Conservation (phyloP, 139 green algal genomes). For the Diplosphaera chodatii region DNA sequence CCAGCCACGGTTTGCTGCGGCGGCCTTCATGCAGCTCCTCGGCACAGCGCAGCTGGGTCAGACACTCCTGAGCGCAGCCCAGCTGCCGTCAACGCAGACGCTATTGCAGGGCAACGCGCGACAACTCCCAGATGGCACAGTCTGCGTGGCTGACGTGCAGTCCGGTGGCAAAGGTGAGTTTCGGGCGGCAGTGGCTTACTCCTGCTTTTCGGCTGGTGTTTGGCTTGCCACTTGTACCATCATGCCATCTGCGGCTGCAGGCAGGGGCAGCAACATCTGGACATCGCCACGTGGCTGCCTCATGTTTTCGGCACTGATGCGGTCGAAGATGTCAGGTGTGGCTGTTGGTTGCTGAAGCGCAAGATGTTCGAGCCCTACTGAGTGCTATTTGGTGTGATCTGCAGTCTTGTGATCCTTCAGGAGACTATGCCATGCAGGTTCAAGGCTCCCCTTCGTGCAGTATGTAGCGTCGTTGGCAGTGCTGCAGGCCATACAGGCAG, state of each 20-base stretch:
- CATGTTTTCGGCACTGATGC: constrained; percentile 76
- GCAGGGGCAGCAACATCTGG: constrained; percentile 83
- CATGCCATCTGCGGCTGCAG: constrained; percentile 19
- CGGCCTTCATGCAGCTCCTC: constrained; percentile 18
- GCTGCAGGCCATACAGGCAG: constrained; percentile 60
- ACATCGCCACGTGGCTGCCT: constrained; percentile 82
- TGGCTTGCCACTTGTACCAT: too few species aligned
- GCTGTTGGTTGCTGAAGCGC: neutral
- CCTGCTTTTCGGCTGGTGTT: too few species aligned
- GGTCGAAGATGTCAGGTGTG: constrained; percentile 22
- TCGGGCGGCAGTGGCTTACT: too few species aligned
- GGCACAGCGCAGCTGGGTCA: constrained; percentile 27
- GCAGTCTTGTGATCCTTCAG: too few species aligned
- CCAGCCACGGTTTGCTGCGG: constrained; percentile 10
- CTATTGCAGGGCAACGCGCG: constrained; percentile 48
- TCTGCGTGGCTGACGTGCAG: constrained; percentile 69
- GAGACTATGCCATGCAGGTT: constrained; percentile 19
- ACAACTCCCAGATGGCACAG: constrained; percentile 44
- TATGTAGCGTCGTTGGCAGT: constrained; percentile 88
- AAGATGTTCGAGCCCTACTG: neutral
- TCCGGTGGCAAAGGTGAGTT: constrained; percentile 53
- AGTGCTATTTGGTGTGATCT: neutral
- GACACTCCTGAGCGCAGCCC: constrained; percentile 31
- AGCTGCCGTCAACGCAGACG: constrained; percentile 53
- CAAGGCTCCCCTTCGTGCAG: constrained; percentile 84